A percentile compares a stretch with the other conserved stretches of the same genome.
Conservation (phyloP, 164 flowering plant species). For the Dillenia suffruticosa region DNA sequence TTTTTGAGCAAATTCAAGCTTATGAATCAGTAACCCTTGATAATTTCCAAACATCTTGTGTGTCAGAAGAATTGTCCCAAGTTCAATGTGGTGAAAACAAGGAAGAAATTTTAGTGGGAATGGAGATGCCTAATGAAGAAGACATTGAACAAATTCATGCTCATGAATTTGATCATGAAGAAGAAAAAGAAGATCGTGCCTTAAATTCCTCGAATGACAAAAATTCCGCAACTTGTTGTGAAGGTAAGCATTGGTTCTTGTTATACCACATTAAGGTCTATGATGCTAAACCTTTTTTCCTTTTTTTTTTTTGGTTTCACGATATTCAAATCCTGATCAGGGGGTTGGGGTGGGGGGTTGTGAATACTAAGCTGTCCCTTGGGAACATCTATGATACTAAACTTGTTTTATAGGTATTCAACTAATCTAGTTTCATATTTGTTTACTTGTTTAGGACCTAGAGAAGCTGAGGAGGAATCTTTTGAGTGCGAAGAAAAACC, state of each 20-base stretch:
- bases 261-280: neutral
- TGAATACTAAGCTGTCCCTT: no score
- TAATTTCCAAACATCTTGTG: no score
- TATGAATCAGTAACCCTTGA: conserved; percentile 11
- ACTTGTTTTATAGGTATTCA: no score
- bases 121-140: conserved; percentile 46
- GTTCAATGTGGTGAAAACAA: conserved; percentile 23
- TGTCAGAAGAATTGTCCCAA: conserved; percentile 3
- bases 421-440: no score
- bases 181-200: conserved; percentile 11
- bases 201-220: neutral
- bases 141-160: conserved; percentile 24
- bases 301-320: neutral
- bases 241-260: conserved; percentile 31
- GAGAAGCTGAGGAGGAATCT: conserved; percentile 23
- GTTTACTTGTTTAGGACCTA: conserved; percentile 12
- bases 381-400: no score
- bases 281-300: neutral
- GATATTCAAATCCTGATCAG: no score
- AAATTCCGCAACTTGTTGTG: conserved; percentile 15
- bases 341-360: no score
- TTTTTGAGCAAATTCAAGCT: conserved; percentile 24
- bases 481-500: conserved; percentile 19
- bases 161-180: conserved; percentile 14
- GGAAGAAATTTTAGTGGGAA: conserved; percentile 39